Conservation (phyloP, 2,329 filamentous ascomycete species). For the Cladosporium sp. region DNA sequence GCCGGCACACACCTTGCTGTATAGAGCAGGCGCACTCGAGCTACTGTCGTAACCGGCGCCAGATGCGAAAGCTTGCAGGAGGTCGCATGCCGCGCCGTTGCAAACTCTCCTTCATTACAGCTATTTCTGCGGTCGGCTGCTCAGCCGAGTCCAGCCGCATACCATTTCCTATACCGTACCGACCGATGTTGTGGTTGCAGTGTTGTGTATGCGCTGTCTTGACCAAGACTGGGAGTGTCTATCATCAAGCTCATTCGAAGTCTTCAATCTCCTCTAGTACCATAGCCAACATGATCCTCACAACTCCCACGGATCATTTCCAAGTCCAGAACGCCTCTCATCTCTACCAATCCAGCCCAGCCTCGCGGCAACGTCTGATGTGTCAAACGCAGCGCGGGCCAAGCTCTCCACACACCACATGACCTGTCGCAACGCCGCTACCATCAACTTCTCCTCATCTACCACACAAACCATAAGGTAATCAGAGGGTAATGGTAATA, state of each 20-base stretch:
- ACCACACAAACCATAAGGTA: constrained; percentile 11
- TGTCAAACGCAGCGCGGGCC: constrained; percentile 17
- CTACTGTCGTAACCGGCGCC: neutral
- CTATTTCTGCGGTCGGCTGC: neutral
- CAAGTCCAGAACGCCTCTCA: constrained; percentile 4
- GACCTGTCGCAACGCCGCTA: constrained; percentile 5
- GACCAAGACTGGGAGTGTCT: neutral
- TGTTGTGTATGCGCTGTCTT: neutral
- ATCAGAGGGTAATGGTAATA: constrained; percentile 17
- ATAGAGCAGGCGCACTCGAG: constrained; percentile 7
- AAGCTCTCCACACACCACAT: constrained; percentile 15
- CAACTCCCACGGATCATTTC: neutral
- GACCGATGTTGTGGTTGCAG: neutral
- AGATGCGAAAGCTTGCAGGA: constrained; percentile 5
- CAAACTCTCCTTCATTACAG: neutral
- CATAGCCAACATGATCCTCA: neutral
- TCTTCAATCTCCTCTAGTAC: neutral
- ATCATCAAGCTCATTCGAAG: neutral
- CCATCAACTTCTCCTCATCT: constrained; percentile 12
- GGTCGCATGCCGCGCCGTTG: constrained; percentile 9
- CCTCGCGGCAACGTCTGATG: constrained; percentile 12
- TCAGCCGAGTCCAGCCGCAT: constrained; percentile 17
- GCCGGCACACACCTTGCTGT: constrained; percentile 8
- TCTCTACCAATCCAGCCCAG: constrained; percentile 11
- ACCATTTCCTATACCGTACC: neutral